Evolutionary conservation across 2,329 filamentous ascomycete genomes (phyloP).

Genomic region (Didymella lethalis): DNA sequence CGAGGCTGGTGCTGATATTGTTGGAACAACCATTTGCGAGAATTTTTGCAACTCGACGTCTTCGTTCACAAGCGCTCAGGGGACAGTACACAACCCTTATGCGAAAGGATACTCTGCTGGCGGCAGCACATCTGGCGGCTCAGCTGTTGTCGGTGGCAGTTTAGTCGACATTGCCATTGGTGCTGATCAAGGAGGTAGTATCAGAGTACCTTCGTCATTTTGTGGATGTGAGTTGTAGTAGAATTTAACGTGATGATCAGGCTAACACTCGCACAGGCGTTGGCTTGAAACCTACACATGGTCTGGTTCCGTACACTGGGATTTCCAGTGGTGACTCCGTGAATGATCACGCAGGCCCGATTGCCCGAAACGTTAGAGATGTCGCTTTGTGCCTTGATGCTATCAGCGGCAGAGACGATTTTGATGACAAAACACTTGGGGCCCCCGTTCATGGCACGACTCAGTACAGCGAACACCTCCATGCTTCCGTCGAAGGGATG

Average conservation of each 20-base stretch:
- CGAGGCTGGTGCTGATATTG: slow-evolving; percentile 60
- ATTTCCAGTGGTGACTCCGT: slow-evolving; percentile 48
- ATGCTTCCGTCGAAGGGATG: slow-evolving; percentile 28
- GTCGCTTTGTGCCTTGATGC: slow-evolving; percentile 41
- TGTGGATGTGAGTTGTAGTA: slow-evolving; percentile 42
- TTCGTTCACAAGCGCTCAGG: slow-evolving; percentile 57
- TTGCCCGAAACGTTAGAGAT: slow-evolving; percentile 37
- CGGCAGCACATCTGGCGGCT: slow-evolving; percentile 58
- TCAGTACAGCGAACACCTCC: slow-evolving; percentile 28
- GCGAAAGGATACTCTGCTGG: slow-evolving; percentile 57
- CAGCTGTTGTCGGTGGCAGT: slow-evolving; percentile 54
- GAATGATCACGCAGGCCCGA: slow-evolving; percentile 56
- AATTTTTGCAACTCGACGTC: slow-evolving; percentile 61
- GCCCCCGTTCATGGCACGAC: slow-evolving; percentile 36
- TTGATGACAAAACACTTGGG: slow-evolving; percentile 43
- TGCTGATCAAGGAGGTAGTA: slow-evolving; percentile 52
- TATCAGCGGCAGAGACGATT: slow-evolving; percentile 41
- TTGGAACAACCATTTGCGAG: slow-evolving; percentile 62
- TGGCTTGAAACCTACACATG: slow-evolving; percentile 54
- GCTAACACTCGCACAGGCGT: slow-evolving; percentile 35
- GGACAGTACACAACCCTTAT: slow-evolving; percentile 53
- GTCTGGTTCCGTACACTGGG: slow-evolving; percentile 61
- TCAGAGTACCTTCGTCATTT: slow-evolving; percentile 49
- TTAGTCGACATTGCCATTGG: slow-evolving; percentile 51
- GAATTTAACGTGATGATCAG: not conserved